A percentile compares a stretch with the other conserved stretches of the same genome.
These are phyloP conservation scores for Botryosphaeria dothidea DNA, from an alignment of 2,329 filamentous ascomycete species.

Conservation along the genomic window DNA sequence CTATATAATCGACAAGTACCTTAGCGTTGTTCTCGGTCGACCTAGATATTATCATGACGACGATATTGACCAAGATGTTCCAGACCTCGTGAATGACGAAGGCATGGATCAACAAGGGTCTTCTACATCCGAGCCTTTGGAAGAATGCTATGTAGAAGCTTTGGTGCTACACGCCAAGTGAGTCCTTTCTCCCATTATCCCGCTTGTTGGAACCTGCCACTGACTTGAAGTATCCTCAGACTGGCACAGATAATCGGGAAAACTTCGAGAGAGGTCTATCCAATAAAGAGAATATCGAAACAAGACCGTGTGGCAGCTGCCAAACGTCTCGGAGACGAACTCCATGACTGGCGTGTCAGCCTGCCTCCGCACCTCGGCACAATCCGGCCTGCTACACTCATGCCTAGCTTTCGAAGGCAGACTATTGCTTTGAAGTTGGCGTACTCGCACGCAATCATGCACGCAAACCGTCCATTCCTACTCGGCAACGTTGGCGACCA, in stretches of 20 bases:
- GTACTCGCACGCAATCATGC: slow-evolving; percentile 36
- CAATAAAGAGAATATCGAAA: slow-evolving; percentile 35
- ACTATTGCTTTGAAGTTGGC: slow-evolving; percentile 33
- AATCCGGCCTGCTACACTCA: slow-evolving; percentile 47
- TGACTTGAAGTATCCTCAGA: not conserved
- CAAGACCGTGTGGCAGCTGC: slow-evolving; percentile 41
- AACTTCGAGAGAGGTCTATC: slow-evolving; percentile 36
- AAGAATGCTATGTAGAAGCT: slow-evolving; percentile 54
- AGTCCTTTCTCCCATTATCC: slow-evolving; percentile 28
- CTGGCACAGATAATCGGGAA: slow-evolving; percentile 33
- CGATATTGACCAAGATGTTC: slow-evolving; percentile 64
- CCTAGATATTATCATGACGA: slow-evolving; percentile 63
- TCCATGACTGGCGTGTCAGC: slow-evolving; percentile 33
- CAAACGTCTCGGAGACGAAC: slow-evolving; percentile 38
- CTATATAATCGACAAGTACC: slow-evolving; percentile 63
- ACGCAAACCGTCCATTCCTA: slow-evolving; percentile 35
- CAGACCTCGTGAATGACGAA: slow-evolving; percentile 57
- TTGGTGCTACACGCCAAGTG: slow-evolving; percentile 48
- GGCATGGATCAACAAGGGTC: slow-evolving; percentile 52
- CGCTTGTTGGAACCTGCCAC: too few species aligned
- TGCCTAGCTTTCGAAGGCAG: slow-evolving; percentile 44
- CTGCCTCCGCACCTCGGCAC: slow-evolving; percentile 48
- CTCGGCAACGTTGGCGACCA: slow-evolving; percentile 26
- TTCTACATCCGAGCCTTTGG: slow-evolving; percentile 21
- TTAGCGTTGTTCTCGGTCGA: slow-evolving; percentile 64